Conservation (phyloP, 441 rosid species). For the Cnidoscolus chayamansa region DNA sequence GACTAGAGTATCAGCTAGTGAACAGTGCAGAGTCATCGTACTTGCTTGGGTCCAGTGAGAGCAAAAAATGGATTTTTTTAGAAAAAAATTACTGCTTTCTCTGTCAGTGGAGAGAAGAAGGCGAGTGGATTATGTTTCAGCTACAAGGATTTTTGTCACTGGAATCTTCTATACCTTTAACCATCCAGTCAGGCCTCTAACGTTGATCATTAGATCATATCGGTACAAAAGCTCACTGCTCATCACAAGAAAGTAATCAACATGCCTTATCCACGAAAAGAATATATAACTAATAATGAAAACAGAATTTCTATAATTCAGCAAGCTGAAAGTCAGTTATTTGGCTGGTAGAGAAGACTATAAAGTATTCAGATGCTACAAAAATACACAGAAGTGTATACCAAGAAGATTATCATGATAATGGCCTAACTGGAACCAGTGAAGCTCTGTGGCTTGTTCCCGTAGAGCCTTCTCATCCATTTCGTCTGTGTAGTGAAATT, state of each 20-base stretch:
- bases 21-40: background rate
- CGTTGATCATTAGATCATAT: background rate
- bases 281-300: background rate
- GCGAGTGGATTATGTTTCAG: background rate
- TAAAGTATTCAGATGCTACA: constrained; percentile 7
- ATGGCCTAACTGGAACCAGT: constrained; percentile 29
- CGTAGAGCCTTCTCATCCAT: constrained; percentile 63
- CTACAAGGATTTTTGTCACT: too few relatives aligned
- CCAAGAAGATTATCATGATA: background rate
- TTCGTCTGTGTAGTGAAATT: constrained; percentile 48
- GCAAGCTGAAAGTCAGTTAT: background rate
- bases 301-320: background rate
- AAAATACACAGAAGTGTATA: constrained; percentile 12
- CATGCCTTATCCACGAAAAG: background rate
- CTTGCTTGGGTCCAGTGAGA: too few relatives aligned
- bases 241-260: background rate
- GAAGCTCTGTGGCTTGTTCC: constrained; percentile 33
- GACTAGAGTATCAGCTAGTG: background rate
- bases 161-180: too few relatives aligned
- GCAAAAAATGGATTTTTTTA: too few relatives aligned
- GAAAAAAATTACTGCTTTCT: background rate
- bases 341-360: background rate
- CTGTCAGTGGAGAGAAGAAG: background rate
- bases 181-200: background rate
- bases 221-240: background rate